phyloP scores from a whole-genome alignment of 352 stramenopile species.

The Globisporangium carolinianum region DNA sequence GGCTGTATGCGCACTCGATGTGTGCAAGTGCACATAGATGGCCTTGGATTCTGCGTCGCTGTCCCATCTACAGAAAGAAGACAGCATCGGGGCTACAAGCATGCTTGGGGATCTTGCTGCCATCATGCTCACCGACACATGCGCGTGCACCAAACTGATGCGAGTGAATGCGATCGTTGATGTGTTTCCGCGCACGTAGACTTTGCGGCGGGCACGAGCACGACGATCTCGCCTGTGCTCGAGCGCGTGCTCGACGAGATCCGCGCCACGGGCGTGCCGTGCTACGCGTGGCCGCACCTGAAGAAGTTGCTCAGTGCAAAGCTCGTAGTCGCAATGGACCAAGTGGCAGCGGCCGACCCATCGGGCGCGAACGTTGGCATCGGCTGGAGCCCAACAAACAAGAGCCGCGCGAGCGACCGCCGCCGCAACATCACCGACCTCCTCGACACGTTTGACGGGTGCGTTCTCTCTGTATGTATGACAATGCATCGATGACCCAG shows the following conservation, averaged over 20 bases:
- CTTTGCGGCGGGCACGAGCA: conserved; percentile 42
- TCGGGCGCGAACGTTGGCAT: conserved; percentile 19
- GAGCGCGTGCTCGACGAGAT: conserved; percentile 65
- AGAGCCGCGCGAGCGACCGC: conserved; percentile 41
- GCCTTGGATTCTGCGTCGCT: not conserved
- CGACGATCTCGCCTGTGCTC: conserved; percentile 41
- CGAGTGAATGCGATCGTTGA: no score
- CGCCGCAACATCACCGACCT: conserved; percentile 47
- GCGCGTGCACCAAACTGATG: no score
- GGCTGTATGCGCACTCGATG: not conserved
- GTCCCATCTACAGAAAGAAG: not conserved
- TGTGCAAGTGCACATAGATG: not conserved
- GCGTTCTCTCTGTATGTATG: not conserved
- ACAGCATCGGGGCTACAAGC: not conserved
- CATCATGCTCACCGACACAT: no score
- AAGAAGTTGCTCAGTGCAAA: conserved; percentile 52
- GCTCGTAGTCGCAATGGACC: conserved; percentile 48
- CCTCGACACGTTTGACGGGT: conserved; percentile 59
- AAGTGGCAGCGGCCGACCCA: conserved; percentile 40
- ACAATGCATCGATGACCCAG: not conserved
- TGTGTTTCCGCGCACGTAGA: no score
- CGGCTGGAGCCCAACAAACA: conserved; percentile 42
- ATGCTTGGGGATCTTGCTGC: not conserved
- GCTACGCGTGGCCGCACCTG: conserved; percentile 70
- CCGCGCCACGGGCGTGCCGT: conserved; percentile 50